Evolutionary conservation across 2,329 filamentous ascomycete species (phyloP), one percentile per base, ranked within the genome.

Genomic region (Sporothrix variecibatus): DNA sequence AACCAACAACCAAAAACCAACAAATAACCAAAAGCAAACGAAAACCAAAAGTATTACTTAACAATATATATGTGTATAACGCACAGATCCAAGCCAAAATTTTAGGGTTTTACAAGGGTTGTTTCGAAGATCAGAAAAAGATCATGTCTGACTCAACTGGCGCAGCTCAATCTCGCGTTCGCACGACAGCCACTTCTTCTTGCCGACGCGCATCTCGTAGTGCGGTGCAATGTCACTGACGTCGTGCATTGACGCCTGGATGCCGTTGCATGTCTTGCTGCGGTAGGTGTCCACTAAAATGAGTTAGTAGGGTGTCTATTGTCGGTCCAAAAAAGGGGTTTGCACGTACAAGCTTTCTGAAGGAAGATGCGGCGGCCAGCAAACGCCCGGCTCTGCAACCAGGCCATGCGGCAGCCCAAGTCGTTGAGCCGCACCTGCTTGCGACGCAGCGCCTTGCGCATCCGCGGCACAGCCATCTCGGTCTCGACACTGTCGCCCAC

Each of bases 401-500:
- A 99, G 68, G 94, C 95, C 93, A 99, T 97, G 65, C 95, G 90
- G 82, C 97, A 97, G 2, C 94, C 95, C 64, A 98, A 85, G 80
- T 98, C 95, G 80, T 98, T 98, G 76, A 98, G 85, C 68, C 93
- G 90, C n/a, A 96, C 91, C 81, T 98, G 95, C 84, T 94, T 96
- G 69, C 87, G 89, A 69, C 94, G 90, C 77, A 90, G 89, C 62
- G 86, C 85, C 80, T 89, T 91, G 69, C 90, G 90, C 82, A 94
- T 91, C 74, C 90, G 88, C 34, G 95, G 94, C 56, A 97, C 91
- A 1, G 90, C 88, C 51, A 97, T 86, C 79, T 94, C 91, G 26
- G 87, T 87, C 75, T 95, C 92, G 46, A 85, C 71, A 70, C 71
- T 40, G 68, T 95, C 93, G 0, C 86, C 85, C 77, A 91, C 85